These are phyloP conservation scores for Xylaria intraflava DNA, from an alignment of 495 filamentous ascomycete species.

Conservation along the genomic window DNA sequence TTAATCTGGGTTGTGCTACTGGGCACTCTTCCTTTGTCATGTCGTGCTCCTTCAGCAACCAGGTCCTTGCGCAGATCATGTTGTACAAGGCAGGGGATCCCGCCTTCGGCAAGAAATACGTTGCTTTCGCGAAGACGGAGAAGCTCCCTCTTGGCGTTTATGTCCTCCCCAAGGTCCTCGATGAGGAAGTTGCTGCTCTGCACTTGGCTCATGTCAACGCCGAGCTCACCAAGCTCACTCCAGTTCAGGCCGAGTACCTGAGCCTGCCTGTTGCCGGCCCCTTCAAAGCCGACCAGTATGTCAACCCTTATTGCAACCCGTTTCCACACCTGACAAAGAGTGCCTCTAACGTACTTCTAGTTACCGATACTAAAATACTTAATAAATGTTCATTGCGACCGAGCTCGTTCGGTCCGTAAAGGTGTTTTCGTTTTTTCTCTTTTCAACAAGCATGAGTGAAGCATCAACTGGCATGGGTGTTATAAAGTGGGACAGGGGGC, in stretches of 20 bases:
- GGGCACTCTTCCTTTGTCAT: slow-evolving; percentile 99
- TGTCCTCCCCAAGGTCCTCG: slow-evolving; percentile 95
- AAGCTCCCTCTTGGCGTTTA: slow-evolving; percentile 92
- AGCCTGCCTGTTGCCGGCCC: slow-evolving; percentile 76
- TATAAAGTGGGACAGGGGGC: slow-evolving; percentile 30
- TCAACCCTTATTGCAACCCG: background rate
- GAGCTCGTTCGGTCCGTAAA: slow-evolving; percentile 15
- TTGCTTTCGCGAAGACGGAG: slow-evolving; percentile 83
- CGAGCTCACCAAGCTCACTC: slow-evolving; percentile 78
- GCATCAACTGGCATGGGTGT: slow-evolving; percentile 34
- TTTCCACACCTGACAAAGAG: background rate
- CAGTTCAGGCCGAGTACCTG: slow-evolving; percentile 90
- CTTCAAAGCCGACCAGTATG: slow-evolving; percentile 82
- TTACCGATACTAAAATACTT: slow-evolving; percentile 52
- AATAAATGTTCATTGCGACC: slow-evolving; percentile 20
- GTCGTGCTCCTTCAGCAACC: slow-evolving; percentile 99
- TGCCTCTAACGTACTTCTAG: slow-evolving; percentile 32
- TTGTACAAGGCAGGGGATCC: slow-evolving; percentile 88
- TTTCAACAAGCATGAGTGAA: slow-evolving; percentile 42
- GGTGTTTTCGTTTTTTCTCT: slow-evolving; percentile 32
- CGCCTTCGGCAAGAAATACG: slow-evolving; percentile 84
- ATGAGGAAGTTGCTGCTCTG: slow-evolving; percentile 93
- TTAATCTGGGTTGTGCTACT: slow-evolving; percentile 98
- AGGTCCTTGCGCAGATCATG: slow-evolving; percentile 98
- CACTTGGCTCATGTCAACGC: slow-evolving; percentile 93